These are phyloP conservation scores for Aspergillus pseudoviridinutans DNA, from an alignment of 2,329 filamentous ascomycete species.

Conservation along the genomic window DNA sequence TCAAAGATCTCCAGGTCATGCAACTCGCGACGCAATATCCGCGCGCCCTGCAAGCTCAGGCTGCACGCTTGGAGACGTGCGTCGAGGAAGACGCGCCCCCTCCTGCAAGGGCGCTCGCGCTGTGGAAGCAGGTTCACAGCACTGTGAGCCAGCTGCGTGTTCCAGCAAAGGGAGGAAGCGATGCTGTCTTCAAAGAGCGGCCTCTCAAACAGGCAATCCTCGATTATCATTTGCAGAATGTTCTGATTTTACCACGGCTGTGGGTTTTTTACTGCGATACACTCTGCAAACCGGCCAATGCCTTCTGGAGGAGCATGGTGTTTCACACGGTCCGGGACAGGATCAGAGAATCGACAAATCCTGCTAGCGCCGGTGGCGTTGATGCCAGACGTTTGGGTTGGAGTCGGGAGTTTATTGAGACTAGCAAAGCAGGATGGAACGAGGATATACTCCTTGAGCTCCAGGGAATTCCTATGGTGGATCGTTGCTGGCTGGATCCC, in stretches of 20 bases:
- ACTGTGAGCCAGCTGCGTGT: not conserved
- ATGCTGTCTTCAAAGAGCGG: constrained; percentile 46
- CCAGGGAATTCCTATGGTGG: not conserved
- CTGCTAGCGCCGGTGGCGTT: not conserved
- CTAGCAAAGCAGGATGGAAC: not conserved
- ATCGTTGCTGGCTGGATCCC: not conserved
- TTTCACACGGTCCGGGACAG: not conserved
- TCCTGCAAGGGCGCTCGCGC: not conserved
- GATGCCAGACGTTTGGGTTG: not conserved
- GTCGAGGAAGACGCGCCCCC: constrained; percentile 25
- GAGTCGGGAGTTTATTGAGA: not conserved
- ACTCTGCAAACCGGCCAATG: not conserved
- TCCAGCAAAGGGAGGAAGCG: constrained; percentile 39
- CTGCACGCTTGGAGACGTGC: constrained; percentile 39
- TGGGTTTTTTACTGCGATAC: not conserved
- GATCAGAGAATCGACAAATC: not conserved
- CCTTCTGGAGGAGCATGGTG: not conserved
- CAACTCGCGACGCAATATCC: constrained; percentile 41
- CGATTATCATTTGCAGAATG: constrained; percentile 48
- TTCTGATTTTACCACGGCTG: constrained; percentile 18
- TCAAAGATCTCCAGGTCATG: constrained; percentile 56
- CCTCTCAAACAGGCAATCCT: constrained; percentile 40
- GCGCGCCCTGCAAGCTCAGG: constrained; percentile 7
- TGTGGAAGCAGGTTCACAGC: not conserved
- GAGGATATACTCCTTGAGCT: not conserved